Evolutionary conservation across 225 moss, liverwort and hornwort species (phyloP).

Genomic region (Bryoerythrophyllum caledonicum): DNA sequence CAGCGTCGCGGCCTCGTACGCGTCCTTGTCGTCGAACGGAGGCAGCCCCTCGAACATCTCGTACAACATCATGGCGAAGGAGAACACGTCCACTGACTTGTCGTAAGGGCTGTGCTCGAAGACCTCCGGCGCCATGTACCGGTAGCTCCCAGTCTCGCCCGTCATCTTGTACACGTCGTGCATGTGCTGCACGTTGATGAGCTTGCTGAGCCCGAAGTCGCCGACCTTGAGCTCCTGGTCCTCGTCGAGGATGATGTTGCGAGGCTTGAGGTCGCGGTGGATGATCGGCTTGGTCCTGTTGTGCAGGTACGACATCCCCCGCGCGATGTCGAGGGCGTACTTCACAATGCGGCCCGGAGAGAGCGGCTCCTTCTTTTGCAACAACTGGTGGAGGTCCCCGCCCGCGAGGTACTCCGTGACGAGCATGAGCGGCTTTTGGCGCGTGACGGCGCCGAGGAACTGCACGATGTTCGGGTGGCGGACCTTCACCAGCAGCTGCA

Average conservation of each 20-base stretch:
- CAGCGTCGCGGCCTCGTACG: constrained; percentile 59
- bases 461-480: constrained; percentile 79
- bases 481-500: constrained; percentile 68
- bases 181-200: constrained; percentile 49
- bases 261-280: constrained; percentile 71
- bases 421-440: constrained; percentile 62
- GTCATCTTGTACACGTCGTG: constrained; percentile 75
- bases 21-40: constrained; percentile 57
- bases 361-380: constrained; percentile 39
- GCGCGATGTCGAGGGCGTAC: constrained; percentile 69
- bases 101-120: constrained; percentile 64
- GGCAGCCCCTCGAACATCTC: constrained; percentile 72
- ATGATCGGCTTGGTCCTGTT: constrained; percentile 65
- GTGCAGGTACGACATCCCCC: constrained; percentile 69
- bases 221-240: constrained; percentile 63
- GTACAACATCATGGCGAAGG: constrained; percentile 63
- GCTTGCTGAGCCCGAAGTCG: constrained; percentile 77
- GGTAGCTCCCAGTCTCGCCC: constrained; percentile 78
- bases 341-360: constrained; percentile 36
- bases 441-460: constrained; percentile 74
- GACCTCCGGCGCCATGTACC: constrained; percentile 83
- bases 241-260: constrained; percentile 63
- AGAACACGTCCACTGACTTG: constrained; percentile 71
- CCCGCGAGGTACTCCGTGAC: constrained; percentile 69
- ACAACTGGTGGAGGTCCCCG: constrained; percentile 62